Evolutionary conservation across 805 yeast species (phyloP), one percentile per base, ranked within the genome.

Genomic region (Saccharomyces paradoxus): DNA sequence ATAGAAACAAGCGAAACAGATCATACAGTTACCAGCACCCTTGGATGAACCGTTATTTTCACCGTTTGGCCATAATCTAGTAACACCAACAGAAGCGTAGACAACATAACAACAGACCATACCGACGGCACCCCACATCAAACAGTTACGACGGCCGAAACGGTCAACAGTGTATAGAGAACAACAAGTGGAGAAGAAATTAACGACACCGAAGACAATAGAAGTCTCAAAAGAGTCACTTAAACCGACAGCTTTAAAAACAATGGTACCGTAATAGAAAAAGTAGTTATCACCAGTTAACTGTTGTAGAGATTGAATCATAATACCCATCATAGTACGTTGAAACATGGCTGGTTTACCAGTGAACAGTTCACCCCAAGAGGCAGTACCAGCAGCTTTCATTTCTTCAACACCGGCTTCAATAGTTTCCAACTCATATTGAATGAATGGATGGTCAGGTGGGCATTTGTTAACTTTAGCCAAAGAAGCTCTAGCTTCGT

Each of bases 1-100:
- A 77, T 76, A 85, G 67, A 85, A 74, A 75, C 88, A 83, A 27
- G 89, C 77, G 61, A 85, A 77, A 72, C 82, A 81, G 68, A 84
- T 83, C 88, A 84, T 81, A 53, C 81, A 85, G 67, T 81, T 71
- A 72, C 89, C 89, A 50, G 83, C 80, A 55, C 82, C 75, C 60
- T 74, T 76, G 41, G 78, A 70, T 5, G 63, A 57, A 6, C 48
- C 31, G 4, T 58, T 44, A n/a, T 48, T 58, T 48, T 51, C 52
- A 1, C 76, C 86, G 57, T 70, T 41, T 48, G 75, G 71, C 54
- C 73, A 70, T 46, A 72, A 59, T 27, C 59, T 69, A 21, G 79
- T 78, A 41, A 81, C 81, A 69, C 89, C 89, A 52, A 84, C 76
- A 47, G 83, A 74, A 4, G 89, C 79, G 64, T 80, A 84, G 55